Base-by-base conservation (phyloP, 495 filamentous ascomycete species). In the Aspergillus homomorphus region DNA sequence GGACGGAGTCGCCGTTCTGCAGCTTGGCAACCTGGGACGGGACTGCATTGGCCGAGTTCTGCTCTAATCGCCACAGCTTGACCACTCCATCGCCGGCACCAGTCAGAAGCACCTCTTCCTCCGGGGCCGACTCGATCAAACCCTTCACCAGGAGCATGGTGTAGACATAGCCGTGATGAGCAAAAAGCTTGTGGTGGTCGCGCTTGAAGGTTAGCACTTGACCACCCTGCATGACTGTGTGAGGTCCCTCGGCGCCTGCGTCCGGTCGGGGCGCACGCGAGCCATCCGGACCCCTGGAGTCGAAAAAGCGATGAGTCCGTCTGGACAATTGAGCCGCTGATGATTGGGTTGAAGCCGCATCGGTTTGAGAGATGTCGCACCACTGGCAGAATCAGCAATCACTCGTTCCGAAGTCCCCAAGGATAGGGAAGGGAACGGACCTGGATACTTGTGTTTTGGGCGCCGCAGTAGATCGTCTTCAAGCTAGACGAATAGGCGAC, bases 391-490 rank as follows among this genome's bases (percentile, higher is more conserved):
- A 61, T 62, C 57, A 63, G 55, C 44, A 28, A 21, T 14, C 9
- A 46, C 41, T 20, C 24, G 53, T 33, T 23, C 18, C 2, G 20
- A 20, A 16, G 8, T 9, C n/a, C n/a, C n/a, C n/a, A n/a, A n/a
- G 43, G 18, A 4, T 22, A n/a, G 28, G 23, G 22, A 4, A 22
- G 14, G 18, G 23, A n/a, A 44, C 56, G 30, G 73, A 84, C 82
- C 72, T 96, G 92, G 44, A 98, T 95, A 43, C 87, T 89, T 28
- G 92, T 96, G 62, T 97, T 97, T 68, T 98, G 95, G 10, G 91
- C 90, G 42, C 94, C 94, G 45, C 96, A 83, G 74, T 96, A 98
- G 14, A 94, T 82, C 0, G 89, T 96, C 65, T 93, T 79, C 60
- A 89, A 77, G 56, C 79, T 81, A 3, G 84, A 73, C 1, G 92